These are phyloP conservation scores for Leccinum imitatum DNA, from an alignment of 768 basidiomycete species.

Conservation along the genomic window DNA sequence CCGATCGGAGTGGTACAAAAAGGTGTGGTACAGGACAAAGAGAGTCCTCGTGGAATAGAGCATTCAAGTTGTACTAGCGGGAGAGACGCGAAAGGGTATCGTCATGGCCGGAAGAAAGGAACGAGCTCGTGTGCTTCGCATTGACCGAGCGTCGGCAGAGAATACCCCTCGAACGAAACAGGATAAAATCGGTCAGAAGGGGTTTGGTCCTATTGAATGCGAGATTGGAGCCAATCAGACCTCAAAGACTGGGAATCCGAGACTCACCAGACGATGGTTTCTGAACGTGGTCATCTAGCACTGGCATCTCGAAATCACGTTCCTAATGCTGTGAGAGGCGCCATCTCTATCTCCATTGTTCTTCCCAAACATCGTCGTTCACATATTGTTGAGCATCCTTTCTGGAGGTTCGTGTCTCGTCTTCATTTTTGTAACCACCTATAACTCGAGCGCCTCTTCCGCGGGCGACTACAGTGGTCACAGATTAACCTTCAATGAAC, in stretches of 20 bases:
- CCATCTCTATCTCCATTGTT: constrained; percentile 74
- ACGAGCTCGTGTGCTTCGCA: constrained; percentile 79
- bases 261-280: constrained; percentile 37
- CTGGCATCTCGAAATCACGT: constrained; percentile 44
- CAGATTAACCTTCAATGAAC: constrained; percentile 82
- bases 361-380: constrained; percentile 48
- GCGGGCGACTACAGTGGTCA: constrained; percentile 89
- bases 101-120: constrained; percentile 57
- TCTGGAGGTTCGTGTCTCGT: constrained; percentile 12
- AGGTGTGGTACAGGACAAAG: constrained; percentile 61
- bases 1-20: constrained; percentile 84
- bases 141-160: constrained; percentile 69
- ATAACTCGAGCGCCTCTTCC: constrained; percentile 66
- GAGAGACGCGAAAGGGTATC: constrained; percentile 43
- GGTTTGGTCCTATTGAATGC: constrained; percentile 36
- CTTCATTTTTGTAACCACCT: constrained; percentile 26
- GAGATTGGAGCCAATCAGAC: not conserved
- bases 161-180: constrained; percentile 75
- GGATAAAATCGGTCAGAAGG: constrained; percentile 64
- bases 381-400: constrained; percentile 19
- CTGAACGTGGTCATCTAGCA: constrained; percentile 35
- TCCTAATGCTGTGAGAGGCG: constrained; percentile 59
- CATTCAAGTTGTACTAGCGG: constrained; percentile 55
- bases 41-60: constrained; percentile 69
- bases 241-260: not conserved